Evolutionary conservation across 2,329 filamentous ascomycete genomes (phyloP), one percentile per base, ranked within the genome.

Genomic region (Pyrenochaeta sp.): DNA sequence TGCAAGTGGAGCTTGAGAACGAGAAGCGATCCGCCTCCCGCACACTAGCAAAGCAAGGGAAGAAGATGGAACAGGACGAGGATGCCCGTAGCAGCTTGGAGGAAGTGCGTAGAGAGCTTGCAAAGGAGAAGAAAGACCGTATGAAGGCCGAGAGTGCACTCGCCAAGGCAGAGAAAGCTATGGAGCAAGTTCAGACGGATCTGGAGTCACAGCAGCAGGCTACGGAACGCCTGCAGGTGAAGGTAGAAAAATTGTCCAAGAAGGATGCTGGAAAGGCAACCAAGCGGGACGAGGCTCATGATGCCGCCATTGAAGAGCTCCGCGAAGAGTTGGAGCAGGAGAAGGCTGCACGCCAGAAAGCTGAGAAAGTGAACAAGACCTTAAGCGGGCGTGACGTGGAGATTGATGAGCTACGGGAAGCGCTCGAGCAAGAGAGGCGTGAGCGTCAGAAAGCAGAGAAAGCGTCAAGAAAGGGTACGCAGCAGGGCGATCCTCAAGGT

Each of bases 1-100:
- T 93, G 2, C 90, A 96, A 73, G 87, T 91, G 37, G 90, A 96
- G 64, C 82, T 97, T 2, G 91, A 93, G 60, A 91, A 90, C 61
- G 91, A 95, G 71, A 94, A 87, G 73, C 85, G 87, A n/a, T 83
- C 87, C 2, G 80, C 84, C 7, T 85, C 88, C 61, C 85, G 87
- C 45, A 83, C 83, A 3, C 64, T 78, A 4, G 78, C 79, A 1
- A 82, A 83, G 61, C 72, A 76, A 62, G 79, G 77, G 42, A 78
- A 71, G 69, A 83, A 70, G 72, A 84, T 77, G 36, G 78, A 81
- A 48, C 77, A 78, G 33, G 81, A 82, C 60, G 79, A 76, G 48
- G 79, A 78, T 62, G 66, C 81, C 67, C 75, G 72, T 71, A 76
- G 51, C 60, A 74, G 61, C 69, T 70, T 78, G 52, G 79, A 79